Percentiles rank a stretch among this genome's conserved stretches.
phyloP scores from a whole-genome alignment of 1,284 basidiomycete genomes.

The Boletus smithii region DNA sequence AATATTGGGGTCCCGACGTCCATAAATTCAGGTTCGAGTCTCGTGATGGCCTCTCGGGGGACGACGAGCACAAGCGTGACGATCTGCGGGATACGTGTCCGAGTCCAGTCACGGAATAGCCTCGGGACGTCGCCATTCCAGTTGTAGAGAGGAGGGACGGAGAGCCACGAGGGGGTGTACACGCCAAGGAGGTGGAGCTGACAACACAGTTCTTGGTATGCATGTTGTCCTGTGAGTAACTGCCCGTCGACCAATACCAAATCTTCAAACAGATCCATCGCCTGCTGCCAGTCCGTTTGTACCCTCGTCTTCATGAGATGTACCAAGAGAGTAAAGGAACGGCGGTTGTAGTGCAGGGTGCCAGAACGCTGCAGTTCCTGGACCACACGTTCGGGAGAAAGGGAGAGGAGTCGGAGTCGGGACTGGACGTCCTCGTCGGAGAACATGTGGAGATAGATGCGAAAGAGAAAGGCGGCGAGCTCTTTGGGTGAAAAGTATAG shows the following conservation, averaged over 20 bases:
- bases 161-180: slow-evolving; percentile 13
- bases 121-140: neutral
- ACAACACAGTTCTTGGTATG: slow-evolving; percentile 41
- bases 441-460: slow-evolving; percentile 49
- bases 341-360: slow-evolving; percentile 41
- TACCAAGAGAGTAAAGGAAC: slow-evolving; percentile 43
- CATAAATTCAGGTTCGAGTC: slow-evolving; percentile 20
- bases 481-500: slow-evolving; percentile 29
- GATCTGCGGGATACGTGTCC: slow-evolving; percentile 12
- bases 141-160: neutral
- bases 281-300: slow-evolving; percentile 32
- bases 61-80: slow-evolving; percentile 28
- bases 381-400: neutral
- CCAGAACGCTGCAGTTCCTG: neutral
- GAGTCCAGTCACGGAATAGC: slow-evolving; percentile 21
- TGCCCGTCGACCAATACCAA: slow-evolving; percentile 29
- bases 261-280: slow-evolving; percentile 32
- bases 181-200: slow-evolving; percentile 38
- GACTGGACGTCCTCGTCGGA: slow-evolving; percentile 12
- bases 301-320: slow-evolving; percentile 36
- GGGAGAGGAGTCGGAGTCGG: slow-evolving; percentile 1
- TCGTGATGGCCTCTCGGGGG: slow-evolving; percentile 20
- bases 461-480: slow-evolving; percentile 42
- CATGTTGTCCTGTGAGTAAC: slow-evolving; percentile 33
- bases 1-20: slow-evolving; percentile 36